Evolutionary conservation across 2,329 filamentous ascomycete species (phyloP).

Genomic region (Microsporum canis): DNA sequence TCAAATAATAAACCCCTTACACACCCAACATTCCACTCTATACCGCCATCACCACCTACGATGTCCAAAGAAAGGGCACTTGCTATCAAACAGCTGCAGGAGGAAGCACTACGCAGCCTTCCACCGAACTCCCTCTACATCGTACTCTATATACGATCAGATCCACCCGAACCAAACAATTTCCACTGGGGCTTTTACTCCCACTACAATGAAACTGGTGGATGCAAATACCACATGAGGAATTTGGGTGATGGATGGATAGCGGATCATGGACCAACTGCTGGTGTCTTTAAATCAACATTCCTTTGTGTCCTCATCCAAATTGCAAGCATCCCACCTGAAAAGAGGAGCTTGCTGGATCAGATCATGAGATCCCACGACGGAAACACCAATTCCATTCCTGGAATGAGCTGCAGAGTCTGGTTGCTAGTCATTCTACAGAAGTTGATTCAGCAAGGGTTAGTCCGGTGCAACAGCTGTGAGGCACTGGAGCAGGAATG

Average conservation of each 20-base stretch:
- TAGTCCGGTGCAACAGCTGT: conserved; percentile 13
- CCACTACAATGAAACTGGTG: conserved; percentile 11
- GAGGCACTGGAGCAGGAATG: conserved; percentile 17
- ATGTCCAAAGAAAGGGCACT: not conserved
- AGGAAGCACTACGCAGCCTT: conserved; percentile 1
- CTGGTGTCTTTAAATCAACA: conserved; percentile 11
- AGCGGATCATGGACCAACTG: conserved; percentile 9
- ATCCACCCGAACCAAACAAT: conserved; percentile 19
- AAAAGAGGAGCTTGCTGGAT: conserved; percentile 13
- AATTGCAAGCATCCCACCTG: conserved; percentile 15
- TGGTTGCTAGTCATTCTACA: conserved; percentile 18
- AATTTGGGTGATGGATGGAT: conserved; percentile 13
- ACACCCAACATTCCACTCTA: not conserved
- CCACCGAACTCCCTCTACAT: conserved; percentile 12
- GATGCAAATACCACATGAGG: conserved; percentile 12
- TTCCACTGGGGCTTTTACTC: conserved; percentile 25
- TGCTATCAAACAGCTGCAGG: conserved; percentile 5
- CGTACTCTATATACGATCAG: conserved; percentile 18
- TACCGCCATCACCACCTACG: not conserved
- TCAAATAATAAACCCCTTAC: not conserved
- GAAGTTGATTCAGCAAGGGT: conserved; percentile 12
- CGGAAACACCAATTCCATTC: conserved; percentile 17
- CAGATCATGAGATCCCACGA: conserved; percentile 18
- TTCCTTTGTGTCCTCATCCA: conserved; percentile 15
- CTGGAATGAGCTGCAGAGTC: conserved; percentile 19